Evolutionary conservation across 441 rosid genomes (phyloP).

Genomic region (Erodium moschatum): DNA sequence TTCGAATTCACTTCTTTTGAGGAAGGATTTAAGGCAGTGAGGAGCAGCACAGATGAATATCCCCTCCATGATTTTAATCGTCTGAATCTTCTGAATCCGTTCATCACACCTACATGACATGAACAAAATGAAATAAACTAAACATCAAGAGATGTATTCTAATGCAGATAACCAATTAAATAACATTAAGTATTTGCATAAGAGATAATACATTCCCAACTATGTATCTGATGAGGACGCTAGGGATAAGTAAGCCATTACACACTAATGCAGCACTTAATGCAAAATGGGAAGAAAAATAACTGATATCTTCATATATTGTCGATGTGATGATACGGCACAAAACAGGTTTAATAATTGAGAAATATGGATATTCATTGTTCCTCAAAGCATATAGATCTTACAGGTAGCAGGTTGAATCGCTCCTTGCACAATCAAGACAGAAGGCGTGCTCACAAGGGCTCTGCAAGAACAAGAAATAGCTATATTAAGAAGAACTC

Average conservation of each 20-base stretch:
- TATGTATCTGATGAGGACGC: not conserved
- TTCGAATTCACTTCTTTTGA: conserved; percentile 68
- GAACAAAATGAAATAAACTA: conserved; percentile 3
- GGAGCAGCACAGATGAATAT: conserved; percentile 94
- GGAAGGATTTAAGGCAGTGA: conserved; percentile 83
- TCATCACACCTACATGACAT: conserved; percentile 60
- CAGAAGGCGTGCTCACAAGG: conserved; percentile 96
- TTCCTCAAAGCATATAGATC: conserved; percentile 14
- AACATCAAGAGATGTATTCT: not conserved
- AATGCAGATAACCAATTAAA: not conserved
- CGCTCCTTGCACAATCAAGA: conserved; percentile 89
- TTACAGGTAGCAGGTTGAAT: conserved; percentile 93
- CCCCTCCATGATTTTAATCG: conserved; percentile 93
- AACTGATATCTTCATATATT: not conserved
- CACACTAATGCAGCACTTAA: not conserved
- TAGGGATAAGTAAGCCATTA: not conserved
- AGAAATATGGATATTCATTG: not conserved
- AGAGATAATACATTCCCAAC: not conserved
- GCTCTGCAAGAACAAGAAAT: conserved; percentile 40
- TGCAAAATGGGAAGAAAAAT: too few relatives aligned
- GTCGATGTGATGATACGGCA: not conserved
- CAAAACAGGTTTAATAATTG: not conserved
- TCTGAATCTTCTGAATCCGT: conserved; percentile 85
- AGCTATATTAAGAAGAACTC: conserved; percentile 14
- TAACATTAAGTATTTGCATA: not conserved